phyloP scores from a whole-genome alignment of 352 stramenopile species.

The Phytophthora cactorum region DNA sequence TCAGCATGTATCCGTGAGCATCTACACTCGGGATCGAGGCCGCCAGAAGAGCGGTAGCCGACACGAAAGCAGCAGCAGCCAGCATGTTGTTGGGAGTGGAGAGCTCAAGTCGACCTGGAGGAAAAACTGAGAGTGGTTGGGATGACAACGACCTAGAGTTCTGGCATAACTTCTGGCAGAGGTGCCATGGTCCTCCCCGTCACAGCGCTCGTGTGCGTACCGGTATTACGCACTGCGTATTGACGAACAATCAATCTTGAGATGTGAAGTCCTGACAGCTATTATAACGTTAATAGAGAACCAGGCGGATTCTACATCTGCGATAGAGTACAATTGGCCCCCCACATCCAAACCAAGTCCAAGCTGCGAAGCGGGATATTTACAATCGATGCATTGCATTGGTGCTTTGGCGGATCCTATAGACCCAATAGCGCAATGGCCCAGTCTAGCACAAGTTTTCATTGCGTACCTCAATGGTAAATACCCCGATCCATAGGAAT shows the following conservation, averaged over 20 bases:
- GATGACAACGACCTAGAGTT: constrained; percentile 12
- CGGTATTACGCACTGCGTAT: not conserved
- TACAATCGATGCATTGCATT: no score
- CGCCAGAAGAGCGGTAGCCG: constrained; percentile 26
- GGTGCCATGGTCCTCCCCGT: not conserved
- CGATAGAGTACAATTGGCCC: not conserved
- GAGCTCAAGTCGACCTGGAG: constrained; percentile 8
- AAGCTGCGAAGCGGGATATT: no score
- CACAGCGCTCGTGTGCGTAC: not conserved
- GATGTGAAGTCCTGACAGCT: constrained; percentile 8
- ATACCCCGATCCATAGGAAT: not conserved
- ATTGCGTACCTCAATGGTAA: no score
- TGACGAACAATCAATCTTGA: constrained; percentile 3
- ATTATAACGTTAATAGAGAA: not conserved
- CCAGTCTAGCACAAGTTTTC: no score
- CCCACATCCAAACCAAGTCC: no score
- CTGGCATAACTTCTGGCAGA: not conserved
- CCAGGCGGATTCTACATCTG: not conserved
- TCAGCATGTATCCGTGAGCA: constrained; percentile 45
- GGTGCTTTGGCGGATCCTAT: no score
- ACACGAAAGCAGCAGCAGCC: constrained; percentile 28
- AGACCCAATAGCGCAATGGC: no score
- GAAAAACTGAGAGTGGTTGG: constrained; percentile 23
- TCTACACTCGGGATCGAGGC: constrained; percentile 21
- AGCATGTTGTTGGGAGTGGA: constrained; percentile 14